Evolutionary conservation across 73 alveolate species (phyloP).

Genomic region (Urostyla sp.): DNA sequence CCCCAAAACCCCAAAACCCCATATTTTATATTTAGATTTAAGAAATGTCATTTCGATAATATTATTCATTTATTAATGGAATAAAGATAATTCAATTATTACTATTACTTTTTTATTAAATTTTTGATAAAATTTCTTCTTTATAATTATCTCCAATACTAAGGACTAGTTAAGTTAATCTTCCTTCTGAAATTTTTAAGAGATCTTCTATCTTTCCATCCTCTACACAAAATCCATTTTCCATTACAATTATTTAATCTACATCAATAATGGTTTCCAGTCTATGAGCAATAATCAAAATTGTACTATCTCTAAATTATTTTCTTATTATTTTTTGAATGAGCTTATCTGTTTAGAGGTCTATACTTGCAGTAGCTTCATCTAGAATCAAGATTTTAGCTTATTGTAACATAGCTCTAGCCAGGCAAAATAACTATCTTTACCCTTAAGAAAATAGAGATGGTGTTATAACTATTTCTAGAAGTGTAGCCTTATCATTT

Average conservation of each 20-base stretch:
- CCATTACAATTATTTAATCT: constrained; percentile 71
- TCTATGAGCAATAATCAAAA: constrained; percentile 75
- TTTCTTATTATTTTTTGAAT: constrained; percentile 27
- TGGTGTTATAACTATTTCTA: no score
- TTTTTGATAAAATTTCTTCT: no score
- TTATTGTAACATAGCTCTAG: constrained; percentile 30
- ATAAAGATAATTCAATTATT: neutral
- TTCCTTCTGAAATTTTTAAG: no score
- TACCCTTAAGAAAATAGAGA: constrained; percentile 41
- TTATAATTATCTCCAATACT: no score
- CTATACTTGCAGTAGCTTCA: constrained; percentile 46
- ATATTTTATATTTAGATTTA: no score
- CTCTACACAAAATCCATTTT: constrained; percentile 71
- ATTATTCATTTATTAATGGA: neutral
- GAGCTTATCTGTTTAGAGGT: constrained; percentile 6
- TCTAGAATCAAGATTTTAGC: constrained; percentile 10
- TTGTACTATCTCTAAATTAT: neutral
- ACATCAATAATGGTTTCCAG: constrained; percentile 76
- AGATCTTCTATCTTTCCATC: no score
- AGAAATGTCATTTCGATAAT: neutral
- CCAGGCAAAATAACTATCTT: constrained; percentile 49
- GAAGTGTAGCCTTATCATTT: no score
- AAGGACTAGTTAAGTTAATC: no score
- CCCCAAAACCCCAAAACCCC: constrained; percentile 6
- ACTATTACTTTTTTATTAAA: no score